phyloP scores from a whole-genome alignment of 1,284 basidiomycete species.

The Irpex sp. region DNA sequence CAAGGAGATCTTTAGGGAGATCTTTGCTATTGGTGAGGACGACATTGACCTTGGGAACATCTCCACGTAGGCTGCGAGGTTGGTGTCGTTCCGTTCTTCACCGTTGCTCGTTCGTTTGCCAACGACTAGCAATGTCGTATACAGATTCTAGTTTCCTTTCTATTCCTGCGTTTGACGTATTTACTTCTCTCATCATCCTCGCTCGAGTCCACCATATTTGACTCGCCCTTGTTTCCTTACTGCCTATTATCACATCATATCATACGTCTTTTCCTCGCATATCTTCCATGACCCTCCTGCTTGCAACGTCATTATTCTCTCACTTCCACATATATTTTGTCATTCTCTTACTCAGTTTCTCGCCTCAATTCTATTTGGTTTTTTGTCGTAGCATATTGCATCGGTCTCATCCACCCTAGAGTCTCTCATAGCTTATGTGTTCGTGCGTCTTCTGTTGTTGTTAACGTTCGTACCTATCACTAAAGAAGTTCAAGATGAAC shows the following conservation, averaged over 20 bases:
- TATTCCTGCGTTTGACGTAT: constrained; percentile 3
- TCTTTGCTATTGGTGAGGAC: constrained; percentile 48
- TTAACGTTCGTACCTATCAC: neutral
- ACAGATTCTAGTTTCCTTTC: neutral
- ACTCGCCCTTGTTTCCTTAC: neutral
- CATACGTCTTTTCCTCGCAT: neutral
- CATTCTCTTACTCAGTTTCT: neutral
- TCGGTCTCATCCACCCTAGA: neutral
- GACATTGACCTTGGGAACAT: constrained; percentile 67
- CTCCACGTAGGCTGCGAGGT: constrained; percentile 46
- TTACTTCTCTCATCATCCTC: neutral
- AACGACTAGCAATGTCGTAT: neutral
- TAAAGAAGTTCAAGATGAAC: neutral
- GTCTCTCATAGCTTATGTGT: neutral
- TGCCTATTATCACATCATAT: neutral
- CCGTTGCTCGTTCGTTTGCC: constrained; percentile 1
- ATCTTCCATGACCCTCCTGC: neutral
- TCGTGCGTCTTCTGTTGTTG: neutral
- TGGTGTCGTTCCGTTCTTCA: neutral
- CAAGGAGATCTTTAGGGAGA: constrained; percentile 71
- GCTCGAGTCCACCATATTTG: neutral
- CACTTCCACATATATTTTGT: neutral
- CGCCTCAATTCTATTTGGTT: neutral
- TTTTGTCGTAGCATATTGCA: neutral
- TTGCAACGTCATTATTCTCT: neutral